These are phyloP conservation scores for Cyclotella distinguenda DNA, from an alignment of 108 stramenopile species.

Conservation along the genomic window DNA sequence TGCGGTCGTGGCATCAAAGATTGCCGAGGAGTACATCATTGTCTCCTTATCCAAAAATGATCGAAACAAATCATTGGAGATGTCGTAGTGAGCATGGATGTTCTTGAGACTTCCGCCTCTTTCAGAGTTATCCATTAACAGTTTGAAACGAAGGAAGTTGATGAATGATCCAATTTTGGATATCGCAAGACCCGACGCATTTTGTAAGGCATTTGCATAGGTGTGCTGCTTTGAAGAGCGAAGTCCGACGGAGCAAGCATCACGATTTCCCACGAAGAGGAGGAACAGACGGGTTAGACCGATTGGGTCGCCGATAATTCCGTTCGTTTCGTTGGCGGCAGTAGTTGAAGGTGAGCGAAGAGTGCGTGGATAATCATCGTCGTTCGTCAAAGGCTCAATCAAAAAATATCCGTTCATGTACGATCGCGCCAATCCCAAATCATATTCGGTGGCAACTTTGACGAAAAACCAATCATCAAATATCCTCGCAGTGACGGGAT, in stretches of 20 bases:
- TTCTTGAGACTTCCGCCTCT: constrained; percentile 78
- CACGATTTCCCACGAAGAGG: constrained; percentile 88
- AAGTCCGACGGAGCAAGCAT: constrained; percentile 47
- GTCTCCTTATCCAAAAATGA: constrained; percentile 86
- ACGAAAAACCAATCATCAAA: constrained; percentile 95
- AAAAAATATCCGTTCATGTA: constrained; percentile 92
- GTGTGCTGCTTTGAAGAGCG: constrained; percentile 55
- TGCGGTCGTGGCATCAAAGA: constrained; percentile 78
- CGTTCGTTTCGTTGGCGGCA: constrained; percentile 47
- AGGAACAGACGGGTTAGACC: constrained; percentile 79
- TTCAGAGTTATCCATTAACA: constrained; percentile 94
- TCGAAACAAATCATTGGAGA: constrained; percentile 89
- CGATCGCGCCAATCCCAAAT: constrained; percentile 88
- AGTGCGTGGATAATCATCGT: constrained; percentile 58
- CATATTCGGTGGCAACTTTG: constrained; percentile 86
- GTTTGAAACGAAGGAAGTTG: constrained; percentile 84
- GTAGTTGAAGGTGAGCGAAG: constrained; percentile 31
- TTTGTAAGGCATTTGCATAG: constrained; percentile 62
- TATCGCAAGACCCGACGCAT: constrained; percentile 75
- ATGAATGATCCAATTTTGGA: constrained; percentile 81
- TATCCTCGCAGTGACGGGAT: constrained; percentile 75
- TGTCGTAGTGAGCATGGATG: constrained; percentile 97
- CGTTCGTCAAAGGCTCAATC: constrained; percentile 59
- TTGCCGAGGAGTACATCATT: constrained; percentile 93
- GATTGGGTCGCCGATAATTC: constrained; percentile 75